phyloP scores from a whole-genome alignment of 176 grass and related monocot species.

The Zizania latifolia region DNA sequence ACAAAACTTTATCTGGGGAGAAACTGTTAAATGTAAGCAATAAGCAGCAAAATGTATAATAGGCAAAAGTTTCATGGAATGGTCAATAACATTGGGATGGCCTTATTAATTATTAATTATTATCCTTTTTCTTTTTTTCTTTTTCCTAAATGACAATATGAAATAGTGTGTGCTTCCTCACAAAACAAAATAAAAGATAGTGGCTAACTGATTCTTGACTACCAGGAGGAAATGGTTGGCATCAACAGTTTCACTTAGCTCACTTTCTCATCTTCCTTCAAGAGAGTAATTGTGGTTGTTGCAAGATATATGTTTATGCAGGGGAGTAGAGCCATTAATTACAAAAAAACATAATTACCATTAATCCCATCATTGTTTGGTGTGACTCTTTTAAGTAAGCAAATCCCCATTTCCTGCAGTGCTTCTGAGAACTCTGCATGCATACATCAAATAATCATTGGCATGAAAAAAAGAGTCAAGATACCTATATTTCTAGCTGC shows the following conservation, averaged over 20 bases:
- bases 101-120: too few relatives aligned
- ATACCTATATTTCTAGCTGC: not conserved
- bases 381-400: constrained; percentile 79
- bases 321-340: not conserved
- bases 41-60: not conserved
- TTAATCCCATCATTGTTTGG: constrained; percentile 84
- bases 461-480: not conserved
- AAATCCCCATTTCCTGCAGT: constrained; percentile 80
- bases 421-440: constrained; percentile 92
- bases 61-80: constrained; percentile 1
- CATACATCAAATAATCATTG: not conserved
- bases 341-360: constrained; percentile 36
- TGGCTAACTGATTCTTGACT: not conserved
- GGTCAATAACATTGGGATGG: not conserved
- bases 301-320: not conserved
- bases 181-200: not conserved
- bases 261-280: not conserved
- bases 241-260: not conserved
- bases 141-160: too few relatives aligned
- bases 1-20: constrained; percentile 72
- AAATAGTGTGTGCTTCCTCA: too few relatives aligned
- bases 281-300: not conserved
- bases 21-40: constrained; percentile 30
- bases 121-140: too few relatives aligned
- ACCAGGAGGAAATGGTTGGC: not conserved